These are phyloP conservation scores for Mariannaea sp. DNA, from an alignment of 2,329 filamentous ascomycete species.

Conservation along the genomic window DNA sequence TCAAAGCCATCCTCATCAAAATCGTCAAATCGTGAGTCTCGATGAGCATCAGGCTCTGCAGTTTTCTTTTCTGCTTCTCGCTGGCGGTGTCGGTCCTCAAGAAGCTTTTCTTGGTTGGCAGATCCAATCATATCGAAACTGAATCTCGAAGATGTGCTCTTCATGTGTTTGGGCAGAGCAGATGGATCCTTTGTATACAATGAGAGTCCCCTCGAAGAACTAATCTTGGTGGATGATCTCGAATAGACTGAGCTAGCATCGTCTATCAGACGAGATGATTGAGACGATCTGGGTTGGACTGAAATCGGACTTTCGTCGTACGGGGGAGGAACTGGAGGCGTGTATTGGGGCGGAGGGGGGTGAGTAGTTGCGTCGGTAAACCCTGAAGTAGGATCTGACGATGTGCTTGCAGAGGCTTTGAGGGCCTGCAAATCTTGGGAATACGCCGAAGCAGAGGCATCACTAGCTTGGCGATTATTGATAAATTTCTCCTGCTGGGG, in stretches of 20 bases:
- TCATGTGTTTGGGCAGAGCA: slow-evolving; percentile 67
- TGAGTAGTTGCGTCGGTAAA: slow-evolving; percentile 13
- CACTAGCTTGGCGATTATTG: slow-evolving; percentile 38
- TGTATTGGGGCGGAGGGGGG: slow-evolving; percentile 19
- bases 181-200: slow-evolving; percentile 53
- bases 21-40: slow-evolving; percentile 63
- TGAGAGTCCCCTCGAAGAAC: slow-evolving; percentile 58
- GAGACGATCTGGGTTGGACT: slow-evolving; percentile 32
- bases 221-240: slow-evolving; percentile 34
- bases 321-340: slow-evolving; percentile 48
- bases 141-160: slow-evolving; percentile 78
- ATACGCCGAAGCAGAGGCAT: slow-evolving; percentile 41
- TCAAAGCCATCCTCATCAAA: slow-evolving; percentile 65
- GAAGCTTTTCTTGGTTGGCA: slow-evolving; percentile 67
- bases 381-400: slow-evolving; percentile 29
- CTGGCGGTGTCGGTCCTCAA: slow-evolving; percentile 75
- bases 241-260: slow-evolving; percentile 27
- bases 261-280: slow-evolving; percentile 30
- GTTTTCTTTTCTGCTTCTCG: slow-evolving; percentile 66
- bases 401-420: slow-evolving; percentile 35
- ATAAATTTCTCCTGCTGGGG: slow-evolving; percentile 25
- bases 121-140: slow-evolving; percentile 80
- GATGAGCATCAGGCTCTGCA: slow-evolving; percentile 42
- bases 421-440: slow-evolving; percentile 36
- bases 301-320: slow-evolving; percentile 42